phyloP scores from a whole-genome alignment of 2,329 filamentous ascomycete species.

The Trichoderma lentiforme region DNA sequence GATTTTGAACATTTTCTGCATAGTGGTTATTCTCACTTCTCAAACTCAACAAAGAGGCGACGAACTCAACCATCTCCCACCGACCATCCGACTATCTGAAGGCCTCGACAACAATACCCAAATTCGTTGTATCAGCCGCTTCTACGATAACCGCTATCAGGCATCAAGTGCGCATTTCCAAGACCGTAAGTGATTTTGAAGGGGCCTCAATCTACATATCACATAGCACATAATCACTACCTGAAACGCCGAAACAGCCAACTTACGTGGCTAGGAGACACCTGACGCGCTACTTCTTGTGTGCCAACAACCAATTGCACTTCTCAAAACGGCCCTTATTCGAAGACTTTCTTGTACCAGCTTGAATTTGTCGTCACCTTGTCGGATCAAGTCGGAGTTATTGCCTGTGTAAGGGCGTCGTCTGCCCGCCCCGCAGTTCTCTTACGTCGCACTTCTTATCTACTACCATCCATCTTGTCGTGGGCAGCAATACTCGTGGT shows the following conservation, averaged over 20 bases:
- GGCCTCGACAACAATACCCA: background rate
- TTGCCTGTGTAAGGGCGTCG: background rate
- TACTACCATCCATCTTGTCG: background rate
- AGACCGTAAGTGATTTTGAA: background rate
- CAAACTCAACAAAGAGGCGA: background rate
- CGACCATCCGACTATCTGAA: background rate
- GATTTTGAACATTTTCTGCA: background rate
- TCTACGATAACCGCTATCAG: background rate
- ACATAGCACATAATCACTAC: background rate
- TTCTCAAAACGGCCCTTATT: background rate
- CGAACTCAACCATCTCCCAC: background rate
- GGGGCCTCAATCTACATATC: background rate
- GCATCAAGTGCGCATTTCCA: background rate
- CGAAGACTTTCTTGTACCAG: background rate
- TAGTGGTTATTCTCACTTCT: background rate
- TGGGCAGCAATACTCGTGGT: background rate
- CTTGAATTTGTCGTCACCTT: background rate
- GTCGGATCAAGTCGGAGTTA: background rate
- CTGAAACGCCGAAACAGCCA: background rate
- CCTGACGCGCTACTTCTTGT: too few species aligned
- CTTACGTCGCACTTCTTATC: background rate
- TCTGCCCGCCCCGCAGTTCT: background rate
- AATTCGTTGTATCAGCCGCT: background rate
- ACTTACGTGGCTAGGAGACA: background rate
- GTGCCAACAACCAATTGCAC: background rate